Conservation (phyloP, 495 filamentous ascomycete genomes). For the Evernia prunastri region DNA sequence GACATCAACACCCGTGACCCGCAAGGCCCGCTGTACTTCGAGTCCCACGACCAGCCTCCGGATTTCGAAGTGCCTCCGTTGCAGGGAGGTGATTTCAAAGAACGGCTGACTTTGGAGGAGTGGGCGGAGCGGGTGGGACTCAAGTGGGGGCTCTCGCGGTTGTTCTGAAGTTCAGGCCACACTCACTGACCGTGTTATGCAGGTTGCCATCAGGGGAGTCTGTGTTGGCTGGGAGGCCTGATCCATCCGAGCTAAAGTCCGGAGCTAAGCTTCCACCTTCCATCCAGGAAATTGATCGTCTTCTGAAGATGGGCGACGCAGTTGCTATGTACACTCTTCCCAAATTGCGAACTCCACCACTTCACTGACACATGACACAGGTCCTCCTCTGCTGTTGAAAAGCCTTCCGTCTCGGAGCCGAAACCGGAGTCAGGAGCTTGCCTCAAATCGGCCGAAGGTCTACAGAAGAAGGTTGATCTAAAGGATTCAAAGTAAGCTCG, state of each 20-base stretch:
- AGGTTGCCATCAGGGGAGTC: background rate
- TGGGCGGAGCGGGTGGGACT: background rate
- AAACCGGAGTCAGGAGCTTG: background rate
- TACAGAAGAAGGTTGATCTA: background rate
- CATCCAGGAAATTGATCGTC: background rate
- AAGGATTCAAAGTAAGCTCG: background rate
- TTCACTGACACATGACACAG: background rate
- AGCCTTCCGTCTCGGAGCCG: background rate
- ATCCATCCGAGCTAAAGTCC: background rate
- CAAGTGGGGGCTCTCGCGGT: background rate
- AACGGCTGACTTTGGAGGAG: background rate
- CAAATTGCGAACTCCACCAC: background rate
- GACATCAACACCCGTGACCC: background rate
- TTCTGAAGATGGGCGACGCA: background rate
- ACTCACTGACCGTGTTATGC: background rate
- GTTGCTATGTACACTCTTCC: background rate
- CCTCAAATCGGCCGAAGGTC: background rate
- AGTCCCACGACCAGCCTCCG: background rate
- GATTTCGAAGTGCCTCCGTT: background rate
- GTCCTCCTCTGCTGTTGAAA: background rate
- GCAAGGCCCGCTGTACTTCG: background rate
- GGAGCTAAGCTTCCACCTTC: conserved; percentile 2
- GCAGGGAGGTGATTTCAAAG: background rate
- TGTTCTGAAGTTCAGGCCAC: background rate
- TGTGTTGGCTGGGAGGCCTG: background rate